Conservation (phyloP, 2,329 filamentous ascomycete genomes). For the Rhynchosporium graminicola region DNA sequence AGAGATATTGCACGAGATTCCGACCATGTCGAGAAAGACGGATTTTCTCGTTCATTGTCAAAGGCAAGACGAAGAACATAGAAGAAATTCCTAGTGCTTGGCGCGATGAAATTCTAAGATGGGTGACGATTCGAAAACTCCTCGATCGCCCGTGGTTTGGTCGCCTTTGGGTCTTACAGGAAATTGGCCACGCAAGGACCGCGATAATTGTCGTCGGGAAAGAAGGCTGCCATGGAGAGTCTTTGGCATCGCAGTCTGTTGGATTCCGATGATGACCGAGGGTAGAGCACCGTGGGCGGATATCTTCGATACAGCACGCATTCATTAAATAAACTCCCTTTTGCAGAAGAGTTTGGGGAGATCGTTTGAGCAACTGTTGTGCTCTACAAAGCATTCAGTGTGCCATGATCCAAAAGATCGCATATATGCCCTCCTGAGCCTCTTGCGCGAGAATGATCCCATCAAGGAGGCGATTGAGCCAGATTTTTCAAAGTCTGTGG, state of each 20-base stretch:
- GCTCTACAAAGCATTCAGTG: neutral
- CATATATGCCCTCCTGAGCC: neutral
- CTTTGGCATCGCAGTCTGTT: neutral
- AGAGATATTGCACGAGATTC: neutral
- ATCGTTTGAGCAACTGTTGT: neutral
- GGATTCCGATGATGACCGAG: neutral
- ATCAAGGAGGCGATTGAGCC: constrained; percentile 1
- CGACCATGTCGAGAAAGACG: neutral
- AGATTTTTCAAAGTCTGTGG: neutral
- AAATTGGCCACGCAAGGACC: neutral
- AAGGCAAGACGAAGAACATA: neutral
- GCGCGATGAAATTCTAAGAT: neutral
- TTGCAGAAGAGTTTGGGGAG: neutral
- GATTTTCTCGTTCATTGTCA: neutral
- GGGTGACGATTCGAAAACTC: neutral
- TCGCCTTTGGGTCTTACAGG: constrained; percentile 14
- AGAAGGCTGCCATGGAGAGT: neutral
- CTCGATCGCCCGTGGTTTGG: constrained; percentile 7
- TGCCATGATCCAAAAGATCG: constrained; percentile 6
- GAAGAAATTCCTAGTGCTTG: neutral
- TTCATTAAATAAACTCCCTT: neutral
- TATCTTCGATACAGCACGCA: neutral
- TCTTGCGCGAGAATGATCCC: neutral
- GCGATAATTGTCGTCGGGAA: constrained; percentile 2
- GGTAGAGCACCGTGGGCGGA: neutral